Evolutionary conservation across 306 rosid species (phyloP).

Genomic region (Sphenostylis stenocarpa): DNA sequence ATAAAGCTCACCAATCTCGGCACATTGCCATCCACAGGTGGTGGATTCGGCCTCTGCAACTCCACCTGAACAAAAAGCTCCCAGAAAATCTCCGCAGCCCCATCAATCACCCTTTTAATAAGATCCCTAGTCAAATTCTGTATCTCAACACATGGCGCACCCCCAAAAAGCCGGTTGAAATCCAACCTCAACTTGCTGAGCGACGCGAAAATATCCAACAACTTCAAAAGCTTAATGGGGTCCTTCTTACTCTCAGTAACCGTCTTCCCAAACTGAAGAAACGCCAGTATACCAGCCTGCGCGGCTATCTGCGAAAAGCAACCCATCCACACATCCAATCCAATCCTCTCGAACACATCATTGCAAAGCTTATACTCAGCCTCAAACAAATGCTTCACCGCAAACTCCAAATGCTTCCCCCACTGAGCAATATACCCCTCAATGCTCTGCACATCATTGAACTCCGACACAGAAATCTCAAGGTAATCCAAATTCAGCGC

Average conservation of each 20-base stretch:
- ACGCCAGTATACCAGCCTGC: slow-evolving; percentile 93
- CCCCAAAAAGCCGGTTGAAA: slow-evolving; percentile 93
- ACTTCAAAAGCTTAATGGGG: slow-evolving; percentile 86
- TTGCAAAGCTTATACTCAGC: slow-evolving; percentile 93
- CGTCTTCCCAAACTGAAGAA: slow-evolving; percentile 95
- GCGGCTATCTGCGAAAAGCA: slow-evolving; percentile 96
- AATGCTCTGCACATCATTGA: slow-evolving; percentile 93
- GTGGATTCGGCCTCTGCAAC: slow-evolving; percentile 84
- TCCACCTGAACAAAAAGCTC: slow-evolving; percentile 87
- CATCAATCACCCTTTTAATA: slow-evolving; percentile 86
- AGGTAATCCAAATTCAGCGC: slow-evolving; percentile 93
- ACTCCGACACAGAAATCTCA: slow-evolving; percentile 84
- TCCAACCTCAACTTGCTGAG: slow-evolving; percentile 90
- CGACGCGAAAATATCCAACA: slow-evolving; percentile 92
- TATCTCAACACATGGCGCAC: slow-evolving; percentile 82
- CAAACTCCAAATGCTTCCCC: slow-evolving; percentile 99
- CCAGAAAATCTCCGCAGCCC: slow-evolving; percentile 93
- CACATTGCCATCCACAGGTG: slow-evolving; percentile 81
- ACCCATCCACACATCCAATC: slow-evolving; percentile 88
- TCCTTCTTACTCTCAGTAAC: slow-evolving; percentile 96
- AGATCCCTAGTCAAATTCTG: slow-evolving; percentile 97
- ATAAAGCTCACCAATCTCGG: slow-evolving; percentile 79
- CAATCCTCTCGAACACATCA: slow-evolving; percentile 93
- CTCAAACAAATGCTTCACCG: slow-evolving; percentile 98
- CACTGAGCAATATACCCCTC: slow-evolving; percentile 87